Evolutionary conservation across 2,329 filamentous ascomycete species (phyloP), one percentile per base, ranked within the genome.

Genomic region (Aureobasidium leucospermi): DNA sequence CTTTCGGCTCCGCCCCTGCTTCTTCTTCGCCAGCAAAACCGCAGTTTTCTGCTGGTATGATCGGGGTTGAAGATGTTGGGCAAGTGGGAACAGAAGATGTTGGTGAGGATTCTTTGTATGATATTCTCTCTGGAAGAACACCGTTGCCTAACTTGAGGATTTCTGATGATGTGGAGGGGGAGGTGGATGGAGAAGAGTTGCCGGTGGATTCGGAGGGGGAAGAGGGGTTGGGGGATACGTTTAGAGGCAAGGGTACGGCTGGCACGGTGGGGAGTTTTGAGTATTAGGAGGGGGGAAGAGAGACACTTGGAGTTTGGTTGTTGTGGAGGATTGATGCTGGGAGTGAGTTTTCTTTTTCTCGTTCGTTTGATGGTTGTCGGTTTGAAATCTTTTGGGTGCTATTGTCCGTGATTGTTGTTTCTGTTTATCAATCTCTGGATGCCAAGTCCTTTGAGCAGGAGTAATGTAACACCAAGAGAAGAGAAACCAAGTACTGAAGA

Each of bases 71-170:
- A 38, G 52, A 29, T 19, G 10, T 41, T 13, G 34, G 11, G 5
- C 29, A 47, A 7, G 66, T 63, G 31, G 65, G 73, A 10, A 72
- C 68, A 32, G 72, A 75, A 6, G 70, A 70, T 5, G 47, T 28
- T 6, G 75, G 72, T 56, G 76, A 79, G 31, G 78, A 80, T 62
- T 78, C 75, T 43, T 63, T 80, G 28, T 76, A 75, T 52, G 76
- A 79, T 28, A 75, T 79, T 6, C 65, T 80, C 11, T 77, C 76
- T 1, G 78, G 78, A 0, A 66, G 74, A n/a, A 78, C 72, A 47
- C 73, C 75, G 1, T 64, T 75, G 41, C 74, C 73, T 11, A 68
- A 66, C 46, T 65, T 63, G 51, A 66, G 63, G 60, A 48, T 58
- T n/a, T 58, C 55, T 31, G 55, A 58, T 41, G 43, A 58, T 10